phyloP scores from a whole-genome alignment of 768 basidiomycete species.

The Termitomyces sp. region DNA sequence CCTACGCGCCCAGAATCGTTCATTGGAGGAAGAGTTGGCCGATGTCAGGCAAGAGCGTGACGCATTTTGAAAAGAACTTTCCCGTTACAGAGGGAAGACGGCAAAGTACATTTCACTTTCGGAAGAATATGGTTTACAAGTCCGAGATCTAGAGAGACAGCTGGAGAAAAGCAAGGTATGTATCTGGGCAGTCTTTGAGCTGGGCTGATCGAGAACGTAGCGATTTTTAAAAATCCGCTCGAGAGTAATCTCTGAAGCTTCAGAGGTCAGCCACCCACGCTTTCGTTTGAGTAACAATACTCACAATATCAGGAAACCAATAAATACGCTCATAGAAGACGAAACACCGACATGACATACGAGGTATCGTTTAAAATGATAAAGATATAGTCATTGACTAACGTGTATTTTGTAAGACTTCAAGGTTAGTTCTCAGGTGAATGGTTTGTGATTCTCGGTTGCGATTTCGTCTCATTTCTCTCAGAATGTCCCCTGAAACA shows the following conservation, averaged over 20 bases:
- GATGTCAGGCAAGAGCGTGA: neutral
- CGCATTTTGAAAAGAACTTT: neutral
- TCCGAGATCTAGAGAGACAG: constrained; percentile 2
- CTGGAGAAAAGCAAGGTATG: neutral
- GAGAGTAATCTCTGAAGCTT: no score
- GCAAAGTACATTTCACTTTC: neutral
- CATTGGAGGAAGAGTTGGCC: neutral
- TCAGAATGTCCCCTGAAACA: neutral
- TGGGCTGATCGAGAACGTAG: neutral
- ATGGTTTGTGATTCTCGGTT: neutral
- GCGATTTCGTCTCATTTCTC: neutral
- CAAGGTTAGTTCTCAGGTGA: neutral
- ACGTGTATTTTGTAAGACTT: neutral
- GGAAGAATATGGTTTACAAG: neutral
- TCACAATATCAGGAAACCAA: neutral
- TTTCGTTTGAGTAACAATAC: neutral
- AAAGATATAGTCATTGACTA: neutral
- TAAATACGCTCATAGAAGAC: neutral
- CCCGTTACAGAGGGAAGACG: neutral
- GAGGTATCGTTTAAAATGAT: neutral
- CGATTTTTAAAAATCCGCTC: neutral
- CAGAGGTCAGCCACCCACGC: neutral
- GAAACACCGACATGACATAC: neutral
- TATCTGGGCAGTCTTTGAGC: neutral
- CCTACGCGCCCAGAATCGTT: neutral